Conservation (phyloP, 2,329 filamentous ascomycete genomes). For the Scortechinia acanthostroma region DNA sequence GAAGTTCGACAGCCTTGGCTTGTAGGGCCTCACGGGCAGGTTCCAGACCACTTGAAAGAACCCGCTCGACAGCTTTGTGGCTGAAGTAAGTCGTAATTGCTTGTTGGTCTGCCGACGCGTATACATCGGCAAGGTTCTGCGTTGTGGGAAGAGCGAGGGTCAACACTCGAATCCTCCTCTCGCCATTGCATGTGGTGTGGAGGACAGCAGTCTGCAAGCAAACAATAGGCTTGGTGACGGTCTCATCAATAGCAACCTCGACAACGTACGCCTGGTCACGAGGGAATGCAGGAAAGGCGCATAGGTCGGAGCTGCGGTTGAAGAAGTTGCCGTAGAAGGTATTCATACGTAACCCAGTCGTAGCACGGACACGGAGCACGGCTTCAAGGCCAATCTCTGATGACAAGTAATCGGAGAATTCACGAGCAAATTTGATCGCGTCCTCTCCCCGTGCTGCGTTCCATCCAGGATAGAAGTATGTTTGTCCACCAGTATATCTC, state of each 20-base stretch:
- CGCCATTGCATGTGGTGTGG: conserved; percentile 95
- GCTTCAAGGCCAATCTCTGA: conserved; percentile 93
- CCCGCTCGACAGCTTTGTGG: conserved; percentile 92
- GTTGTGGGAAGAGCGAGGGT: conserved; percentile 90
- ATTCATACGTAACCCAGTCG: conserved; percentile 89
- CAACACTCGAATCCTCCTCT: conserved; percentile 88
- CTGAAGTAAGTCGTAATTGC: conserved; percentile 91
- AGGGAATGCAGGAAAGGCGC: conserved; percentile 95
- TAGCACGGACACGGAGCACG: conserved; percentile 88
- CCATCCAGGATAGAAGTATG: conserved; percentile 97
- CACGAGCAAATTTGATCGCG: conserved; percentile 92
- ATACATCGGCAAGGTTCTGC: conserved; percentile 80
- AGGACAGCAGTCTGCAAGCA: conserved; percentile 91
- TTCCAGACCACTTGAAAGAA: conserved; percentile 78
- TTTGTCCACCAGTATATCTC: conserved; percentile 92
- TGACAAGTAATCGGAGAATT: conserved; percentile 95
- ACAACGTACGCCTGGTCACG: conserved; percentile 96
- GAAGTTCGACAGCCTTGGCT: conserved; percentile 81
- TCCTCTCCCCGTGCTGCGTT: conserved; percentile 89
- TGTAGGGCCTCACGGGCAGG: conserved; percentile 85
- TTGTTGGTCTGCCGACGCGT: conserved; percentile 88
- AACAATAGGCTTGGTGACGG: conserved; percentile 80
- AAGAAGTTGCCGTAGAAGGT: conserved; percentile 99
- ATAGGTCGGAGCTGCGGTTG: conserved; percentile 93
- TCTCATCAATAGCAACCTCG: conserved; percentile 96